phyloP scores from a whole-genome alignment of 148 eudicot genomes.

The Spergularia marina region DNA sequence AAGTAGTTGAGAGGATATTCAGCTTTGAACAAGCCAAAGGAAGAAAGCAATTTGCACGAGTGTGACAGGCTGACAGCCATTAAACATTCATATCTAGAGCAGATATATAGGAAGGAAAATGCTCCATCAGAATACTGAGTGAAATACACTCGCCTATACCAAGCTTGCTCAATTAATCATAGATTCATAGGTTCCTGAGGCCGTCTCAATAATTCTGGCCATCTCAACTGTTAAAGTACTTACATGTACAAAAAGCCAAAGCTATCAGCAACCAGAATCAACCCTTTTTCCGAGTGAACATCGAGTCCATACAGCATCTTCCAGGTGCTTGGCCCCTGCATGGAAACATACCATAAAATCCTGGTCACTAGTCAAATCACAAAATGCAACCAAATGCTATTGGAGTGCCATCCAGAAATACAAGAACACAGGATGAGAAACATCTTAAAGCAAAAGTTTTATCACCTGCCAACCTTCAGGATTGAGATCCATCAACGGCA shows the following conservation, averaged over 20 bases:
- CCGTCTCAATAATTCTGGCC: background rate
- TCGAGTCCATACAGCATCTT: conserved; percentile 97
- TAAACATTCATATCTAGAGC: background rate
- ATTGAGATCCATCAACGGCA: conserved; percentile 74
- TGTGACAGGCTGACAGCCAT: too few relatives aligned
- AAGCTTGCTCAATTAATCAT: background rate
- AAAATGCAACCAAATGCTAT: background rate
- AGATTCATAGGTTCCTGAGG: background rate
- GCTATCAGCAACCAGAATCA: conserved; percentile 84
- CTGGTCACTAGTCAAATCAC: background rate
- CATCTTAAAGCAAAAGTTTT: background rate
- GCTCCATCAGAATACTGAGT: background rate
- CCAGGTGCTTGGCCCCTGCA: conserved; percentile 87
- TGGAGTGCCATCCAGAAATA: background rate
- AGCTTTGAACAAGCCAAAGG: background rate
- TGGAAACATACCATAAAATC: background rate
- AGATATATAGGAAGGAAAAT: background rate
- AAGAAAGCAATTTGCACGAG: background rate
- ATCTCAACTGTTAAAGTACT: conserved; percentile 19
- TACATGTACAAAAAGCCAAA: conserved; percentile 74
- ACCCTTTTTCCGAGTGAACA: conserved; percentile 69
- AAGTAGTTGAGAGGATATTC: background rate
- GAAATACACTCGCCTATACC: background rate
- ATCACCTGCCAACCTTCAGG: conserved; percentile 94
- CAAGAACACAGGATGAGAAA: conserved; percentile 2